These are phyloP conservation scores for Davidsoniella neocaledoniae DNA, from an alignment of 2,329 filamentous ascomycete species.

Conservation along the genomic window DNA sequence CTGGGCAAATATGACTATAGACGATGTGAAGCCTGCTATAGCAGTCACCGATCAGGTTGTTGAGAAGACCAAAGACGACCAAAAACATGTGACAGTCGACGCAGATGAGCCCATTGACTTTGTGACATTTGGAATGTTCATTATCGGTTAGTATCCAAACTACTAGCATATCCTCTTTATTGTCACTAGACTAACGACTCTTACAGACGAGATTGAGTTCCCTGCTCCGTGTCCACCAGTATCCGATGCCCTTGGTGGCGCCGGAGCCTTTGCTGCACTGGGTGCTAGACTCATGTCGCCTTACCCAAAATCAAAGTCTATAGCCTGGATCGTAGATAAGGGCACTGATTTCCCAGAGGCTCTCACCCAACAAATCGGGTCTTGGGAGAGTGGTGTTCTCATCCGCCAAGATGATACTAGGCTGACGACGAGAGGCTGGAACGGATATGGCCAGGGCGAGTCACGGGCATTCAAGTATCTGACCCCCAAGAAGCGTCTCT, in stretches of 20 bases:
- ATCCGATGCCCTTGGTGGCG: slow-evolving; percentile 70
- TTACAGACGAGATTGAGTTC: slow-evolving; percentile 82
- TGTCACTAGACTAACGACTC: slow-evolving; percentile 4
- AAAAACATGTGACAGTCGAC: not conserved
- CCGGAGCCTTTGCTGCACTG: slow-evolving; percentile 69
- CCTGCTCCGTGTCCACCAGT: slow-evolving; percentile 50
- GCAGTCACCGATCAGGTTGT: too few species aligned
- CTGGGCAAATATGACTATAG: too few species aligned
- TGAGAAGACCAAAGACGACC: not conserved
- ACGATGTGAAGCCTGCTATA: too few species aligned
- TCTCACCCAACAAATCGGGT: slow-evolving; percentile 45
- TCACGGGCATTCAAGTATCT: slow-evolving; percentile 68
- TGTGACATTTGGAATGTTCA: slow-evolving; percentile 57
- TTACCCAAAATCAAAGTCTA: slow-evolving; percentile 39
- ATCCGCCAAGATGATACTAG: slow-evolving; percentile 49
- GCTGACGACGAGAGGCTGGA: slow-evolving; percentile 81
- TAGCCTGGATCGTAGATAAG: slow-evolving; percentile 84
- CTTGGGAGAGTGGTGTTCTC: slow-evolving; percentile 61
- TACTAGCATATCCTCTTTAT: not conserved
- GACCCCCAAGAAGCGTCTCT: slow-evolving; percentile 71
- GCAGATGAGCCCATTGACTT: slow-evolving; percentile 34
- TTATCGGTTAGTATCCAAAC: slow-evolving; percentile 38
- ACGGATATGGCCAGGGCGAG: slow-evolving; percentile 63
- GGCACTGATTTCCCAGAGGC: slow-evolving; percentile 69
- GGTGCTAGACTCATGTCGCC: slow-evolving; percentile 81